Conservation (phyloP, 345 rosid species). For the Cardamine occulta region DNA sequence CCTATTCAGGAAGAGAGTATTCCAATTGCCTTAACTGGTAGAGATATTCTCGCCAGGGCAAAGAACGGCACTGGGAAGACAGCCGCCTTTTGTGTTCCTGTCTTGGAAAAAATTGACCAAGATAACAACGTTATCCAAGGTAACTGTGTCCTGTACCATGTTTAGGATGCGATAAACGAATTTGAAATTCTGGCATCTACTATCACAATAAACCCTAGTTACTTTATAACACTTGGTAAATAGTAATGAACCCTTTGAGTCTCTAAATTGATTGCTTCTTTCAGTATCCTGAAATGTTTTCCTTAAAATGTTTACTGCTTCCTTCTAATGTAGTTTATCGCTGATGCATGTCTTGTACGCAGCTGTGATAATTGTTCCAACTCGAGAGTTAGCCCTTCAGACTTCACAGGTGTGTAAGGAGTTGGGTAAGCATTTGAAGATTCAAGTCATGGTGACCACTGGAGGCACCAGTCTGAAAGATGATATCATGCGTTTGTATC, state of each 20-base stretch:
- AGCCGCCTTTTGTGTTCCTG: conserved; percentile 93
- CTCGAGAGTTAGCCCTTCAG: conserved; percentile 91
- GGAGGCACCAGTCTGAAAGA: conserved; percentile 96
- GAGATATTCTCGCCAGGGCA: conserved; percentile 95
- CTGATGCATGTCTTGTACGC: conserved; percentile 31
- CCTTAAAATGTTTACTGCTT: background rate
- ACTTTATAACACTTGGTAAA: background rate
- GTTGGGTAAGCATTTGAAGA: conserved; percentile 85
- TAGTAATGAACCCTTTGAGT: background rate
- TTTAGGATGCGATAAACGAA: background rate
- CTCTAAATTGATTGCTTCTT: background rate
- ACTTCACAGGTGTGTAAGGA: conserved; percentile 96
- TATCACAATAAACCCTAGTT: background rate
- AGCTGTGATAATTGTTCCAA: conserved; percentile 93
- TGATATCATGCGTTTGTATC: conserved; percentile 93
- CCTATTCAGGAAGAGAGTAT: conserved; percentile 99
- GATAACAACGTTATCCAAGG: conserved; percentile 93
- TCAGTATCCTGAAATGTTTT: conserved; percentile 1
- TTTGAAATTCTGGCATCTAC: background rate
- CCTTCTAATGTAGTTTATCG: background rate
- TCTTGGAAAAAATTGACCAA: conserved; percentile 89
- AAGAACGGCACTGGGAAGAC: conserved; percentile 98
- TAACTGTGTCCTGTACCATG: conserved; percentile 11
- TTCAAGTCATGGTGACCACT: conserved; percentile 94
- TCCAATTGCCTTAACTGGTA: conserved; percentile 92